Conservation (phyloP, 2,329 filamentous ascomycete genomes). For the Pleoardoris graminearum region DNA sequence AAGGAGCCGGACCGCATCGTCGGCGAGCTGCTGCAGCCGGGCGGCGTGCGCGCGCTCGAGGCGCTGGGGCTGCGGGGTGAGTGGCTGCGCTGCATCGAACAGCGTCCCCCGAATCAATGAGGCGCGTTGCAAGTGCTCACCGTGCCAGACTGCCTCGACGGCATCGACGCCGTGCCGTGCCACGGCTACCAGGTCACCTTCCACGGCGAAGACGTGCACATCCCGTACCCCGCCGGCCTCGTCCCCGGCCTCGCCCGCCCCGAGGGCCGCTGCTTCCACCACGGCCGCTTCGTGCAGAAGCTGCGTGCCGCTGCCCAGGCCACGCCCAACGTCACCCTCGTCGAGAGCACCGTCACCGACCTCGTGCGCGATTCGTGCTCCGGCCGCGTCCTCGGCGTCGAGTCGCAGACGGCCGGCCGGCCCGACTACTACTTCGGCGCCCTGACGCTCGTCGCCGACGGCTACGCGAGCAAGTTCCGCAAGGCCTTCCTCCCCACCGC, state of each 20-base stretch:
- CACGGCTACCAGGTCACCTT: slow-evolving; percentile 88
- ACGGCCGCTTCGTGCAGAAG: slow-evolving; percentile 87
- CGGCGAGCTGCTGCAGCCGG: slow-evolving; percentile 91
- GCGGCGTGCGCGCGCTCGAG: slow-evolving; percentile 78
- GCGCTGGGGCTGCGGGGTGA: slow-evolving; percentile 72
- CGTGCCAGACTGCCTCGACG: slow-evolving; percentile 81
- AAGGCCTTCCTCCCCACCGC: slow-evolving; percentile 71
- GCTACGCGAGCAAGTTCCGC: slow-evolving; percentile 89
- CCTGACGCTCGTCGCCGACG: slow-evolving; percentile 87
- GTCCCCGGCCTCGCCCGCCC: slow-evolving; percentile 47
- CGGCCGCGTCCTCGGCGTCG: slow-evolving; percentile 79
- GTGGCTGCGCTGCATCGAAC: too few species aligned
- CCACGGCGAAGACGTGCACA: slow-evolving; percentile 70
- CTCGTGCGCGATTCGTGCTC: slow-evolving; percentile 71
- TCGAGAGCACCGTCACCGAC: slow-evolving; percentile 84
- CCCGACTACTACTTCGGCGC: slow-evolving; percentile 81
- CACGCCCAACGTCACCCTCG: slow-evolving; percentile 82
- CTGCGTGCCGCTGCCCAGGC: slow-evolving; percentile 73
- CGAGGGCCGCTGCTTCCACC: slow-evolving; percentile 84
- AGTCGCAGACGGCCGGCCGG: slow-evolving; percentile 67
- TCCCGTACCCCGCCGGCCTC: slow-evolving; percentile 75
- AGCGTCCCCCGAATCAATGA: too few species aligned
- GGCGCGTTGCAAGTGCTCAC: too few species aligned
- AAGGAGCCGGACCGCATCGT: slow-evolving; percentile 95
- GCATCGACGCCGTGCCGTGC: slow-evolving; percentile 81